Evolutionary conservation across 2,329 filamentous ascomycete species (phyloP).

Genomic region (Hypoxylon sp.): DNA sequence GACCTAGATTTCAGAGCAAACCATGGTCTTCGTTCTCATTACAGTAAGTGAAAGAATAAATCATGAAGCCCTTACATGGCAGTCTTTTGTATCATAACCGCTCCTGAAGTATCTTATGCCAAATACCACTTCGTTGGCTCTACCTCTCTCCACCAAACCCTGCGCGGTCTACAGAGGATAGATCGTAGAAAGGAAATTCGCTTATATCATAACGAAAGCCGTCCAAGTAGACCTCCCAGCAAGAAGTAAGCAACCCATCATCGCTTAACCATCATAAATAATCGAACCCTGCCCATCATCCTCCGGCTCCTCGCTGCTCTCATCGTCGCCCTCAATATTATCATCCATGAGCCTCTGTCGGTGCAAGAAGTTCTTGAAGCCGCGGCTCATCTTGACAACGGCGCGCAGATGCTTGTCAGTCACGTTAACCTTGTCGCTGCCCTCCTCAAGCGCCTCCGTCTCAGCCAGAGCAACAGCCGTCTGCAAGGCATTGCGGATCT

Average conservation of each 20-base stretch:
- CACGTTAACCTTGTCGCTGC: conserved; percentile 50
- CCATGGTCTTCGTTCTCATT: not conserved
- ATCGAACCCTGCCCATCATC: conserved; percentile 4
- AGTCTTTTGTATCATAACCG: not conserved
- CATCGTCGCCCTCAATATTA: conserved; percentile 8
- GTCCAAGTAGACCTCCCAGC: not conserved
- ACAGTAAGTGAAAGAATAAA: not conserved
- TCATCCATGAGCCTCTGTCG: conserved; percentile 5
- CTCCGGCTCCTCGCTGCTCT: conserved; percentile 2
- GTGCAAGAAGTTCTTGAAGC: conserved; percentile 55
- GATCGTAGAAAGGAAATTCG: not conserved
- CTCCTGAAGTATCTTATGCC: not conserved
- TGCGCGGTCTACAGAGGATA: not conserved
- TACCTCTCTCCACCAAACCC: not conserved
- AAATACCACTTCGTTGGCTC: not conserved
- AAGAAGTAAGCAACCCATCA: not conserved
- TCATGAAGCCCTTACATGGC: not conserved
- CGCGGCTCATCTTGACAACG: conserved; percentile 57
- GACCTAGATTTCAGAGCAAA: not conserved
- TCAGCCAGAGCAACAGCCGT: conserved; percentile 51
- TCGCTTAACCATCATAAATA: not conserved
- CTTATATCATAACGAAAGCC: not conserved
- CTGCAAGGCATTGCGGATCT: conserved; percentile 55
- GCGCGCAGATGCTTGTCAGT: conserved; percentile 54
- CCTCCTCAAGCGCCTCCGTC: conserved; percentile 48